Evolutionary conservation across 805 yeast species (phyloP).

Genomic region (Wickerhamomyces strasburgensis): DNA sequence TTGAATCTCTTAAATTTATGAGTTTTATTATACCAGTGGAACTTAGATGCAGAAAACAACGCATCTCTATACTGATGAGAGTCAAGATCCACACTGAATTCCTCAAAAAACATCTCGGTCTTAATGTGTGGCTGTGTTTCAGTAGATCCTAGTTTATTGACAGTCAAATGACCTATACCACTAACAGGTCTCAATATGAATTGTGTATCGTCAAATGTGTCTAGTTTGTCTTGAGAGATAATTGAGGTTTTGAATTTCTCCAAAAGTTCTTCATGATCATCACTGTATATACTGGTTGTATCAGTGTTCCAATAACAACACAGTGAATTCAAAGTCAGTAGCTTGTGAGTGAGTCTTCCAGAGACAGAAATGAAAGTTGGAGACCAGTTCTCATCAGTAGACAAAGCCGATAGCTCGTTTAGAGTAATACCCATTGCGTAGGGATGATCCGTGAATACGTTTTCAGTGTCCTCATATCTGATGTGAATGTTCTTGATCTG

Average conservation of each 20-base stretch:
- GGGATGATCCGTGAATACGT: constrained; percentile 65
- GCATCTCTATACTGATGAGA: constrained; percentile 80
- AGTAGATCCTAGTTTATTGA: constrained; percentile 76
- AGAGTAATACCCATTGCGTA: constrained; percentile 80
- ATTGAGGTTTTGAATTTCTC: constrained; percentile 43
- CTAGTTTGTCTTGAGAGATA: constrained; percentile 26
- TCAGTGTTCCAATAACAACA: constrained; percentile 84
- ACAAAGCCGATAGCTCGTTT: constrained; percentile 84
- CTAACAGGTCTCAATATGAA: constrained; percentile 80
- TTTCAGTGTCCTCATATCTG: constrained; percentile 78
- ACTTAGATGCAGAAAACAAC: constrained; percentile 73
- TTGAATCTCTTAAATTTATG: constrained; percentile 66
- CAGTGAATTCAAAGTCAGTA: constrained; percentile 67
- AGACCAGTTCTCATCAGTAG: constrained; percentile 80
- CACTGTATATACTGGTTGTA: constrained; percentile 40
- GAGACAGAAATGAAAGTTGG: constrained; percentile 79
- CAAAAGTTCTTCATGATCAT: constrained; percentile 45
- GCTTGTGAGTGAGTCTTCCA: constrained; percentile 63
- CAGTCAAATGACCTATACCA: constrained; percentile 76
- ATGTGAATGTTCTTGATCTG: constrained; percentile 88
- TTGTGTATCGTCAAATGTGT: constrained; percentile 35
- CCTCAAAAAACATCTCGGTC: constrained; percentile 76
- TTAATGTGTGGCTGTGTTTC: constrained; percentile 63
- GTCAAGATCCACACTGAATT: constrained; percentile 82
- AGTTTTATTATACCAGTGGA: constrained; percentile 74